phyloP scores from a whole-genome alignment of 202 grass and related monocot species.

The Hordeum pubiflorum region DNA sequence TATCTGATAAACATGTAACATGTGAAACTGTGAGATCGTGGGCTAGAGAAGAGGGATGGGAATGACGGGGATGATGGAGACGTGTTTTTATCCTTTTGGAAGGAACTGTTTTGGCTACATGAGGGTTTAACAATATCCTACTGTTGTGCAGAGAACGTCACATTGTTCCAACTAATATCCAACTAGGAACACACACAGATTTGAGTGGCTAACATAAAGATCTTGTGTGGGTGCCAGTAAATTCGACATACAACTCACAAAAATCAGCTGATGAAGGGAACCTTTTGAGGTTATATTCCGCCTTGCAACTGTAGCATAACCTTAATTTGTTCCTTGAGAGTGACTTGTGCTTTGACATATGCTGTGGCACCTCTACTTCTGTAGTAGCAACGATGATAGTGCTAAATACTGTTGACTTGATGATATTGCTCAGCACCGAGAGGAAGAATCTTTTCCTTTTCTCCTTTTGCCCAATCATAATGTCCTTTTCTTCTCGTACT shows the following conservation, averaged over 20 bases:
- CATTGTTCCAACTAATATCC: not conserved
- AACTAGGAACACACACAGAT: not conserved
- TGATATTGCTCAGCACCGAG: not conserved
- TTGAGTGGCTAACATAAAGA: not conserved
- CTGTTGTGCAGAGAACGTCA: not conserved
- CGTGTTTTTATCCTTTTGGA: not conserved
- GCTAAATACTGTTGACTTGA: not conserved
- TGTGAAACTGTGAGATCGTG: not conserved
- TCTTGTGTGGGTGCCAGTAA: not conserved
- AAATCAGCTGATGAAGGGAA: not conserved
- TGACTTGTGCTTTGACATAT: not conserved
- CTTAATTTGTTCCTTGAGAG: not conserved
- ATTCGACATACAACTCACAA: not conserved
- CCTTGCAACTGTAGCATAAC: not conserved
- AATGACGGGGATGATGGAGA: not conserved
- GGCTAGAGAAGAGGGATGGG: not conserved
- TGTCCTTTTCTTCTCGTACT: not conserved
- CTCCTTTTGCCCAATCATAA: slow-evolving; percentile 2
- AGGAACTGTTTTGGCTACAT: not conserved
- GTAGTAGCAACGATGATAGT: not conserved
- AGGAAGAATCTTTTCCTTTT: not conserved
- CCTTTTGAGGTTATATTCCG: not conserved
- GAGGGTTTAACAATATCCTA: not conserved
- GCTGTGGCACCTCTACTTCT: not conserved
- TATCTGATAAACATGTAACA: not conserved